Percentiles rank a stretch among this genome's conserved stretches.
Evolutionary conservation across 176 grass and related monocot genomes (phyloP).

Genomic region (Triticum monococcum): DNA sequence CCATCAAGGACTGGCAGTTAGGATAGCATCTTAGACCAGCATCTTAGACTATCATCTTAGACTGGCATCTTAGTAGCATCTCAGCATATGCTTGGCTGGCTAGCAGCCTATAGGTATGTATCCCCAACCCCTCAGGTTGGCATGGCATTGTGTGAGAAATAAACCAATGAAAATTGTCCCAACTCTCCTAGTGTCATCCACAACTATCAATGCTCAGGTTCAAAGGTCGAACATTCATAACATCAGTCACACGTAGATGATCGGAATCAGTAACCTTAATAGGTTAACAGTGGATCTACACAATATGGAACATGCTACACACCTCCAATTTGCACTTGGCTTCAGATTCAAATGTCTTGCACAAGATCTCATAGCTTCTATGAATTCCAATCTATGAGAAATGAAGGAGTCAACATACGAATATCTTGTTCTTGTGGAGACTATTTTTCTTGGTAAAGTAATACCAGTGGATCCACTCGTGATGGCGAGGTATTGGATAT

Average conservation of each 20-base stretch:
- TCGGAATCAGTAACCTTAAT: background rate
- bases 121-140: too few relatives aligned
- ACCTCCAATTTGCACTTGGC: slow-evolving; percentile 81
- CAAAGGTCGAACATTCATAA: too few relatives aligned
- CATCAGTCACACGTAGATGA: background rate
- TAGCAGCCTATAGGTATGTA: too few relatives aligned
- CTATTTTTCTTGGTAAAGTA: background rate
- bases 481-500: slow-evolving; percentile 84
- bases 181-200: too few relatives aligned
- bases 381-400: slow-evolving; percentile 56
- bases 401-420: background rate
- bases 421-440: slow-evolving; percentile 2
- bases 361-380: slow-evolving; percentile 83
- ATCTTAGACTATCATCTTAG: too few relatives aligned
- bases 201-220: too few relatives aligned
- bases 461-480: slow-evolving; percentile 70
- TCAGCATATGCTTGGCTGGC: too few relatives aligned
- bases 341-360: slow-evolving; percentile 77
- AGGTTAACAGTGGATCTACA: background rate
- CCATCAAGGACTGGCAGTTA: too few relatives aligned
- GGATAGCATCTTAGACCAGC: too few relatives aligned
- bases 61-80: too few relatives aligned
- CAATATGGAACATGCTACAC: background rate
- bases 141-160: too few relatives aligned
- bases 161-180: too few relatives aligned